phyloP scores from a whole-genome alignment of 345 rosid species.

The Eutrema japonicum region DNA sequence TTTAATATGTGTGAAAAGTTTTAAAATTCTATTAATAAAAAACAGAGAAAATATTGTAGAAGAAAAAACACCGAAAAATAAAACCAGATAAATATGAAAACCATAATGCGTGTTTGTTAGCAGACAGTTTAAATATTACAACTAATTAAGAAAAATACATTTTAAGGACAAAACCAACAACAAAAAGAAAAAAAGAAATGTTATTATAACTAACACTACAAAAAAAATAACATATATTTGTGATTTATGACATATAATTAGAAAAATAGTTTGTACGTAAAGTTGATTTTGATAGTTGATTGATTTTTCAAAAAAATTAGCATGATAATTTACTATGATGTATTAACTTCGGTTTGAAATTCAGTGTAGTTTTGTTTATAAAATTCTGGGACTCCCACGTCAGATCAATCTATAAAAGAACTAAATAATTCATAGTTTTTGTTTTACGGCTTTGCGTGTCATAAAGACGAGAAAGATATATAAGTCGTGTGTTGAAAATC shows the following conservation, averaged over 20 bases:
- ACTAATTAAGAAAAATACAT: background rate
- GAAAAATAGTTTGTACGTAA: background rate
- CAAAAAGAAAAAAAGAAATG: background rate
- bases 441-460: slow-evolving; percentile 28
- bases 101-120: background rate
- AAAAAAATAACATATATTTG: background rate
- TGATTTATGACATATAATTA: background rate
- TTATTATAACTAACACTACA: background rate
- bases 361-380: background rate
- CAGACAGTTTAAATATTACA: background rate
- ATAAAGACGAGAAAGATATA: background rate
- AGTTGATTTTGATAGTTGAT: background rate
- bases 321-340: background rate
- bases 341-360: background rate
- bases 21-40: too few species aligned
- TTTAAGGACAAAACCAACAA: background rate
- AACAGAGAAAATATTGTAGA: background rate
- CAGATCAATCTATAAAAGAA: background rate
- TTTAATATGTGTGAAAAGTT: too few species aligned
- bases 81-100: slow-evolving; percentile 3
- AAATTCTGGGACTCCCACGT: background rate
- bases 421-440: background rate
- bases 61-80: background rate
- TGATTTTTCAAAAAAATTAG: background rate
- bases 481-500: slow-evolving; percentile 28